A percentile compares a stretch with the other conserved stretches of the same genome.
These are phyloP conservation scores for Colletotrichum tropicicola DNA, from an alignment of 2,329 filamentous ascomycete genomes.

Conservation along the genomic window DNA sequence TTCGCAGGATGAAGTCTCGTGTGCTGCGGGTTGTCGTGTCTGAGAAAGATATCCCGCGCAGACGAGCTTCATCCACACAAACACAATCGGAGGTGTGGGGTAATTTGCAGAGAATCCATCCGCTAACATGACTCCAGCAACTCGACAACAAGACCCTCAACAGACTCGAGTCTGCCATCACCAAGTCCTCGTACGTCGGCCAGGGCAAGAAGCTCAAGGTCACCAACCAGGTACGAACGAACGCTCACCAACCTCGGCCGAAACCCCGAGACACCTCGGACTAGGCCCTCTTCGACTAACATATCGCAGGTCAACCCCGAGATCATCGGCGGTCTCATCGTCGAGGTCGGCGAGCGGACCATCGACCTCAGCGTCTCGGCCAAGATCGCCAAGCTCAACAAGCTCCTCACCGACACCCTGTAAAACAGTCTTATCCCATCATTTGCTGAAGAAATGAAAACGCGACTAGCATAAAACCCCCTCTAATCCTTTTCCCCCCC, in stretches of 20 bases:
- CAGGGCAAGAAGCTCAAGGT: slow-evolving; percentile 99
- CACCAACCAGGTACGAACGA: slow-evolving; percentile 77
- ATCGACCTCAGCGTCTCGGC: slow-evolving; percentile 96
- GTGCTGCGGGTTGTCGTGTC: neutral
- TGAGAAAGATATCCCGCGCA: neutral
- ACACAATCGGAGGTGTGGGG: too few relatives aligned
- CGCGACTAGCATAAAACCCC: slow-evolving; percentile 14
- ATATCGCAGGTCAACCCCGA: slow-evolving; percentile 83
- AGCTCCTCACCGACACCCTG: slow-evolving; percentile 95
- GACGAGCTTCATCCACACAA: neutral
- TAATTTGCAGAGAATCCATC: too few relatives aligned
- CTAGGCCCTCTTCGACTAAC: neutral
- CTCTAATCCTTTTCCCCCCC: slow-evolving; percentile 14
- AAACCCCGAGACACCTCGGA: neutral
- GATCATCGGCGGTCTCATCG: slow-evolving; percentile 90
- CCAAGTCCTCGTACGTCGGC: slow-evolving; percentile 89
- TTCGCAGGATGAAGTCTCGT: neutral
- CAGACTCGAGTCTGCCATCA: slow-evolving; percentile 86
- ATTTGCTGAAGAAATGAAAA: slow-evolving; percentile 1
- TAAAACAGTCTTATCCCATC: slow-evolving; percentile 64
- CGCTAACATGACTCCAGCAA: slow-evolving; percentile 60
- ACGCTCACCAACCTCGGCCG: neutral
- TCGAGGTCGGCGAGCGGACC: slow-evolving; percentile 97
- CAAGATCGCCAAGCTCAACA: slow-evolving; percentile 99
- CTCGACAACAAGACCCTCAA: slow-evolving; percentile 87